Evolutionary conservation across 371 early-diverging fungal genomes (phyloP).

Genomic region (Syncephalastrum monosporum): DNA sequence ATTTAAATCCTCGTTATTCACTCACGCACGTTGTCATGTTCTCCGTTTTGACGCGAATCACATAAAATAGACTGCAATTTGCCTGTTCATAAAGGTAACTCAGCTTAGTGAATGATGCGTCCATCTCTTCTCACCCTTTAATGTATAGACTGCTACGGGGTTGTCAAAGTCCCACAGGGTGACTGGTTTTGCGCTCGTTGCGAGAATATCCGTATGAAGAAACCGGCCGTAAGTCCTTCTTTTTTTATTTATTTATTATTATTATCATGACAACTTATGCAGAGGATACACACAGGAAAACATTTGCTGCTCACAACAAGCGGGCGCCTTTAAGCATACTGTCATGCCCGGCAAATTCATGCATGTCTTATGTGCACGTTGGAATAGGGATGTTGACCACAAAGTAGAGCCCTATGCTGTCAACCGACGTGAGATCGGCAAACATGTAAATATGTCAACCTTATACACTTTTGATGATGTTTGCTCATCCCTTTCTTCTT

Average conservation of each 20-base stretch:
- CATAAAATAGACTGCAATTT: conserved; percentile 37
- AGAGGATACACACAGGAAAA: conserved; percentile 29
- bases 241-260: not conserved
- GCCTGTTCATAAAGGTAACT: conserved; percentile 46
- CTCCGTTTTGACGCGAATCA: not conserved
- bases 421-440: conserved; percentile 18
- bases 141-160: conserved; percentile 40
- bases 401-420: conserved; percentile 43
- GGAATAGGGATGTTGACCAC: conserved; percentile 40
- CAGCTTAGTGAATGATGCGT: not conserved
- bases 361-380: conserved; percentile 59
- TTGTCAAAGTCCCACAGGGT: conserved; percentile 42
- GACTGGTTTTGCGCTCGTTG: conserved; percentile 53
- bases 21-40: not conserved
- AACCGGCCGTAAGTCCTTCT: conserved; percentile 7
- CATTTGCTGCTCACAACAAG: conserved; percentile 47
- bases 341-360: conserved; percentile 50
- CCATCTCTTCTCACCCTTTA: not conserved
- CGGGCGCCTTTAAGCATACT: conserved; percentile 56
- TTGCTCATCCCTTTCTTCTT: not conserved
- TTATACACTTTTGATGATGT: too few relatives aligned
- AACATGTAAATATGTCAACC: conserved; percentile 18
- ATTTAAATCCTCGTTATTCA: not conserved
- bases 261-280: not conserved
- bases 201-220: conserved; percentile 22